These are phyloP conservation scores for Podospora australis DNA, from an alignment of 495 filamentous ascomycete genomes.

Conservation along the genomic window DNA sequence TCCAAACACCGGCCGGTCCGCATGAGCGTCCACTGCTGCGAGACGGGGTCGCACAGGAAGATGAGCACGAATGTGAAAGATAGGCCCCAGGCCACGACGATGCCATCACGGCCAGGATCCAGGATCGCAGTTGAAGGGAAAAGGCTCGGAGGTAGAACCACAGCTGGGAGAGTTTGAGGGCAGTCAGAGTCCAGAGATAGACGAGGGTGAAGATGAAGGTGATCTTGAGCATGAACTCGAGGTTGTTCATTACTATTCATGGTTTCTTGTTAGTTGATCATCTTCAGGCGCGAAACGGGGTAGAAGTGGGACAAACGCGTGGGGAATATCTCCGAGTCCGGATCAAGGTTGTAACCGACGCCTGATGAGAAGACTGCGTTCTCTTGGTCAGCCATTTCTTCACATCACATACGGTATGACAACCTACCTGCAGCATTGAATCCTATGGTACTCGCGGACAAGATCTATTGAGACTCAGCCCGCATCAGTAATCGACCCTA, in stretches of 20 bases:
- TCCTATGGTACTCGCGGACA: background rate
- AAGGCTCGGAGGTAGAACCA: slow-evolving; percentile 2
- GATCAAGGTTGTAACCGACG: background rate
- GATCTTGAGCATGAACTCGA: background rate
- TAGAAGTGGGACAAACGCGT: background rate
- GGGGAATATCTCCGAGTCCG: background rate
- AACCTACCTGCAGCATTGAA: slow-evolving; percentile 6
- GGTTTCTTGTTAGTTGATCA: background rate
- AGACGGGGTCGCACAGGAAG: slow-evolving; percentile 1
- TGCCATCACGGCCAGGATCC: background rate
- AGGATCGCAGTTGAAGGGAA: background rate
- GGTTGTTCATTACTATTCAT: background rate
- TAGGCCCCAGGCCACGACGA: background rate
- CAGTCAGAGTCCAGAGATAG: background rate
- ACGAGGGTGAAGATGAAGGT: slow-evolving; percentile 1
- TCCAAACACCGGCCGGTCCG: background rate
- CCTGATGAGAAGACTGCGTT: background rate
- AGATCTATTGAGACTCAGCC: background rate
- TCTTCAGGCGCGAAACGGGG: background rate
- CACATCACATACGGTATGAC: too few relatives aligned
- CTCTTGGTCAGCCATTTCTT: too few relatives aligned
- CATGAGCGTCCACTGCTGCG: background rate
- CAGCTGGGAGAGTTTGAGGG: background rate
- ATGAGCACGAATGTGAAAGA: background rate
- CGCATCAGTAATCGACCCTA: background rate